Base-by-base conservation (phyloP, 2,329 filamentous ascomycete genomes). In the Dothistroma septosporum region DNA sequence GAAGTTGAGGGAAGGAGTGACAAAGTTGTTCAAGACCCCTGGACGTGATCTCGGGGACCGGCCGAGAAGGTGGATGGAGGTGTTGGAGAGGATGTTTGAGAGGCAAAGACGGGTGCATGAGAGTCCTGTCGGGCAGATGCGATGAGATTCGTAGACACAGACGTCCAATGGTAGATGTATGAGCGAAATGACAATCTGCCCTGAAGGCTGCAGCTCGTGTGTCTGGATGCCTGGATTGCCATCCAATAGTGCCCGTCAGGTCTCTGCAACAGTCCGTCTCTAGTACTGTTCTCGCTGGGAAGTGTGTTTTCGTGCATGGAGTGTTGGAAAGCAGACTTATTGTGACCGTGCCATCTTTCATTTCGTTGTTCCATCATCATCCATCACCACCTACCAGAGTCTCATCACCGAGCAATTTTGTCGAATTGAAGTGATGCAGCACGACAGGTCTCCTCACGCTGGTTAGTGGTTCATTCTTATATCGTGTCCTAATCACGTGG, bases 1-100 rank as follows among this genome's bases (percentile, higher is more conserved):
- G 1, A 83, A 89, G 28, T 79, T 96, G 19, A 86, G 88, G 65
- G 91, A 96, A 66, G 84, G 95, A 46, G 79, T 96, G 52, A 85
- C 85, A 0, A 82, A 83, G 32, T 83, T 85, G 22, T 92, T 95
- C 78, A 88, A 85, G 75, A 74, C 72, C 46, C 77, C 79, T 4
- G 75, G 75, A 1, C 64, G 75, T 19, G 71, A 73, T 54, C 22
- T 80, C 58, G 71, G 71, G 2, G 73, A 73, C 48, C 72, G 75
- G 46, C 74, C 78, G 63, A 72, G 65, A 58, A 71, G 76, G 61
- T 81, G 79, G 79, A 66, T 80, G 68, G 74, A 73, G 2, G 44
- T 76, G 4, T 64, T 75, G 54, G 64, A 66, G 60, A 67, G 55
- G 53, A 66, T 74, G 9, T 73, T 73, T 55, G 69, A 68, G 35